phyloP scores from a whole-genome alignment of 2,329 filamentous ascomycete species.

The Cladosporium sp. region DNA sequence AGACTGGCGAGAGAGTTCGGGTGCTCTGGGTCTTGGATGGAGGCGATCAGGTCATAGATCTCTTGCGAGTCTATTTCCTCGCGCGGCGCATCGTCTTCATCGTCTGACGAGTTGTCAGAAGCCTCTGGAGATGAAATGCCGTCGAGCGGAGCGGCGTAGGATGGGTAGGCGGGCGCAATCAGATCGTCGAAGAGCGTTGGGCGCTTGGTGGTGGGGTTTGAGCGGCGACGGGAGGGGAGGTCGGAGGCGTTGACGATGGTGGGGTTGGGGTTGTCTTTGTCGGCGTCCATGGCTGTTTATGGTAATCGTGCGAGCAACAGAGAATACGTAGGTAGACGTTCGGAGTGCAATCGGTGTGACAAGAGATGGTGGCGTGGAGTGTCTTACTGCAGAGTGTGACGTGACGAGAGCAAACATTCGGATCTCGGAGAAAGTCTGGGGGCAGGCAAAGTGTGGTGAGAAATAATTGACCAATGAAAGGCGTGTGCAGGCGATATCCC shows the following conservation, averaged over 20 bases:
- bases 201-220: constrained; percentile 39
- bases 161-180: constrained; percentile 44
- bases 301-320: background rate
- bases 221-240: constrained; percentile 70
- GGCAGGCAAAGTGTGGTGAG: too few species aligned
- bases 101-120: constrained; percentile 49
- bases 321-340: background rate
- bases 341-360: background rate
- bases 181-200: constrained; percentile 54
- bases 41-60: constrained; percentile 92
- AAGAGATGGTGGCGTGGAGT: too few species aligned
- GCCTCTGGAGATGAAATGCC: constrained; percentile 27
- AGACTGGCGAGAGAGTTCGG: constrained; percentile 89
- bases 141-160: constrained; percentile 35
- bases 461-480: too few species aligned
- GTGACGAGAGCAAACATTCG: too few species aligned
- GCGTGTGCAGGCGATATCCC: too few species aligned
- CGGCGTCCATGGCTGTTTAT: constrained; percentile 32
- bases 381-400: too few species aligned
- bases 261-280: constrained; percentile 77
- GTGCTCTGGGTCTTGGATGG: constrained; percentile 94
- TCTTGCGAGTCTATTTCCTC: constrained; percentile 96
- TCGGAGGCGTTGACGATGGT: constrained; percentile 85
- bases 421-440: too few species aligned
- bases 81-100: constrained; percentile 57